Base-by-base conservation (phyloP, 148 eudicot genomes). In the Vaccinium darrowii region DNA sequence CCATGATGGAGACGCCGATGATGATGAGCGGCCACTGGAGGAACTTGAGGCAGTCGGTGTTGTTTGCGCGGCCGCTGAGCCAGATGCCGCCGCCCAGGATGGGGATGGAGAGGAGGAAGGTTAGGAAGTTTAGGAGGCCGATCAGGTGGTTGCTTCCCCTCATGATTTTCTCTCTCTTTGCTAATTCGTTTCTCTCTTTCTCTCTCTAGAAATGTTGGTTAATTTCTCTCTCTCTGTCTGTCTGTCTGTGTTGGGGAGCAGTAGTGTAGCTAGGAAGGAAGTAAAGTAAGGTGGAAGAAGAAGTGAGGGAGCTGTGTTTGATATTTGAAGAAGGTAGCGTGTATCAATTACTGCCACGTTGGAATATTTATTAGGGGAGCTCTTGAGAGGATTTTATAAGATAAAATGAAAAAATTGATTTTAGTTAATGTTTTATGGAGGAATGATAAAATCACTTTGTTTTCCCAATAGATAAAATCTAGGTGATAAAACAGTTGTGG, bases 1-100 rank as follows among this genome's bases (percentile, higher is more conserved):
- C 90, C 94, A 95, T 92, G 74, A 96, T 91, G 62, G 98, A 21
- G 13, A 87, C 87, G 15, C 97, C 98, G 75, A 96, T 93, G 54
- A 93, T 50, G 79, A 96, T 92, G 16, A 94, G 5, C 0, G 98
- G 99, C 97, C 98, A 96, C 85, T 96, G 99, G 8, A 96, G 94
- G 88, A 96, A 95, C 5, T 62, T 74, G 78, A 96, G 62, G 81
- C 99, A 96, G 86, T 92, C 99, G 56, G 95, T 90, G 88, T 86
- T 85, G 92, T 76, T 90, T 23, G 99, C 99, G 14, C 91, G 88
- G 82, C 85, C 88, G 79, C 91, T 87, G n/a, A 96, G 94, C 98
- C 98, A 96, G 63, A 96, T 96, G 71, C 98, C 99, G 19, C 96
- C 98, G 16, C 91, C 95, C 18, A 96, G 85, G 77, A 96, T 93